Base-by-base conservation (phyloP, 495 filamentous ascomycete species). In the Elasticomyces elasticus region DNA sequence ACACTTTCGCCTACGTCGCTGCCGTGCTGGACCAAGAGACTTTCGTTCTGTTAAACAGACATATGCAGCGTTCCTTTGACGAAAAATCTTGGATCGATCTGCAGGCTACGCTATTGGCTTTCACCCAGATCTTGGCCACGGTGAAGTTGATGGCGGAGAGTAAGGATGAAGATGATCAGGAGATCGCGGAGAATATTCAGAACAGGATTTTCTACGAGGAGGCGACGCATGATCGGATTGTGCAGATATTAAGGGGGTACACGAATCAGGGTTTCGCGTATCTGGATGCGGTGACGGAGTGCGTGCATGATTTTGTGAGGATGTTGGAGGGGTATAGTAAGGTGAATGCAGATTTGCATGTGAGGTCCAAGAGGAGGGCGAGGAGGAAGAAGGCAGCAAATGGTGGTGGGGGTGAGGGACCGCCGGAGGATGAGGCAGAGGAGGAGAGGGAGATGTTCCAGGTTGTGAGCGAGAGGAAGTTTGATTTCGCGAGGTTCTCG, bases 201-300 rank as follows among this genome's bases (percentile, higher is more conserved):
- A 92, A 85, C 62, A 86, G 94, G 26, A 87, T 99, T 1, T 99
- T 99, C 66, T 97, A 99, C 70, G 94, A 99, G 68, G 89, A 97
- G 62, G 82, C 84, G 0, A 96, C 89, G 0, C 86, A 97, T 62
- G 91, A 97, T 56, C 75, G 86, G 6, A 78, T 97, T 20, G 73
- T 92, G 23, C 76, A 80, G 40, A 86, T 95, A 28, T 72, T 87
- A 0, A 76, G 86, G 57, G 79, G 79, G 17, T 97, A 90, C 67
- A 95, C 91, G 59, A 86, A 91, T 49, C 94, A 97, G 69, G 87
- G 88, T 0, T 94, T 96, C 58, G 86, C 87, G 35, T 97, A 95
- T 55, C 75, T 99, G 7, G 87, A 99, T 70, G 84, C 91, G 19
- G 84, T 80, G 59, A 99, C 92, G 12, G 90, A 99, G 62, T 81